Percentiles rank a stretch among this genome's conserved stretches.
phyloP scores from a whole-genome alignment of 441 rosid species.

The Flueggea neowawraea region DNA sequence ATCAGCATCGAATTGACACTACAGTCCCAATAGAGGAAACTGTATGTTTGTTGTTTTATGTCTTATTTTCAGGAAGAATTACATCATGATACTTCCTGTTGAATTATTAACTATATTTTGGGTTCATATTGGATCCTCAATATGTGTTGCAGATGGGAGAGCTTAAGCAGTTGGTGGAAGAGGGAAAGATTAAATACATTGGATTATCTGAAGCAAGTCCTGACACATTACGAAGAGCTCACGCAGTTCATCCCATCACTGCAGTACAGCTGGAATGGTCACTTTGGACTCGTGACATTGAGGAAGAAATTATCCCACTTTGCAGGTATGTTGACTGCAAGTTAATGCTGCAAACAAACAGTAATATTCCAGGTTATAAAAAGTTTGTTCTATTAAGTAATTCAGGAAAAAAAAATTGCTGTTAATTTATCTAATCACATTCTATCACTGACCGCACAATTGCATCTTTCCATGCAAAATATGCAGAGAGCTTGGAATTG shows the following conservation, averaged over 20 bases:
- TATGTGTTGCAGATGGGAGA: slow-evolving; percentile 38
- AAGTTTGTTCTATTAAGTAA: not conserved
- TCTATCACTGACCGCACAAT: no score
- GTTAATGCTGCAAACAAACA: not conserved
- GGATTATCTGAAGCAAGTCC: slow-evolving; percentile 60
- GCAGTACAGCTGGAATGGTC: slow-evolving; percentile 67
- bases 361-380: not conserved
- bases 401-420: not conserved
- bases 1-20: slow-evolving; percentile 30
- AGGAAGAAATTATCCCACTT: slow-evolving; percentile 47
- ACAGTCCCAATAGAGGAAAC: slow-evolving; percentile 46
- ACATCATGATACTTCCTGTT: not conserved
- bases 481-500: slow-evolving; percentile 33
- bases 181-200: slow-evolving; percentile 46
- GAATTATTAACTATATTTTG: no score
- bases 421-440: no score
- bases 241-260: slow-evolving; percentile 60
- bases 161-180: slow-evolving; percentile 56
- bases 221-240: slow-evolving; percentile 54
- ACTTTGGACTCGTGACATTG: slow-evolving; percentile 56
- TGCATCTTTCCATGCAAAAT: not conserved
- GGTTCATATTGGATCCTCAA: not conserved
- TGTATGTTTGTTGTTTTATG: slow-evolving; percentile 3
- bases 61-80: not conserved
- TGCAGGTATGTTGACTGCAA: slow-evolving; percentile 33